These are phyloP conservation scores for Ajuga chamaepitys DNA, from an alignment of 257 asterid genomes.

Conservation along the genomic window DNA sequence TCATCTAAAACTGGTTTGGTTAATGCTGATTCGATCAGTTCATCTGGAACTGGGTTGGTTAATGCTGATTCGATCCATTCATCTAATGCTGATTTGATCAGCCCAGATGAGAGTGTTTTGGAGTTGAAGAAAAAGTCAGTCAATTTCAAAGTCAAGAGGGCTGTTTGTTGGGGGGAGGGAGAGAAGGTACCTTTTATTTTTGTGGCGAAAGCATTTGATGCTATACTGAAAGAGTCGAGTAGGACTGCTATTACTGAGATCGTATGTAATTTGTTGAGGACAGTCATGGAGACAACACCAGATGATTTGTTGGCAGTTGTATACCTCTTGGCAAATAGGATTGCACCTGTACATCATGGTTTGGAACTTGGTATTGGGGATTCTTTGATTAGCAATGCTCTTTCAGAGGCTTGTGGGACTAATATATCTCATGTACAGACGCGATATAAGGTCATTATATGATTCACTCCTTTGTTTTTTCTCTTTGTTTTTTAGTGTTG, in stretches of 20 bases:
- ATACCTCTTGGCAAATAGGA: conserved; percentile 65
- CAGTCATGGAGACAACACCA: conserved; percentile 75
- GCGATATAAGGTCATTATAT: conserved; percentile 55
- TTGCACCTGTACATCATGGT: conserved; percentile 86
- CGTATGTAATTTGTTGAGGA: conserved; percentile 82
- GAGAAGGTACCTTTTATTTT: conserved; percentile 89
- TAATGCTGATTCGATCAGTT: no score
- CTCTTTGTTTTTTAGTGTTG: no score
- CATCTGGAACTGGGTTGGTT: no score
- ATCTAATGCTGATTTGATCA: conserved; percentile 30
- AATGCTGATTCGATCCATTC: no score
- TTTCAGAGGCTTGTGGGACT: conserved; percentile 92
- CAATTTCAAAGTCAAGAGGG: conserved; percentile 56
- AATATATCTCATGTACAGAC: conserved; percentile 65
- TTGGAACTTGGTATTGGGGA: conserved; percentile 96
- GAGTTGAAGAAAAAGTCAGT: conserved; percentile 73
- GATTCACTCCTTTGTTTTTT: no score
- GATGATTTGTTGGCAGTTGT: conserved; percentile 74
- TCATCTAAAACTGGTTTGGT: no score
- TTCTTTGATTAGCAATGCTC: conserved; percentile 72
- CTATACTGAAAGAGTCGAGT: conserved; percentile 67
- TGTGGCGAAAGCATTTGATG: conserved; percentile 77
- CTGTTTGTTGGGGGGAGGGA: conserved; percentile 75
- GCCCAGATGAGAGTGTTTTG: conserved; percentile 50
- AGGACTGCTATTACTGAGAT: conserved; percentile 78